Base-by-base conservation (phyloP, 148 eudicot genomes). In the Heliosperma pusillum region DNA sequence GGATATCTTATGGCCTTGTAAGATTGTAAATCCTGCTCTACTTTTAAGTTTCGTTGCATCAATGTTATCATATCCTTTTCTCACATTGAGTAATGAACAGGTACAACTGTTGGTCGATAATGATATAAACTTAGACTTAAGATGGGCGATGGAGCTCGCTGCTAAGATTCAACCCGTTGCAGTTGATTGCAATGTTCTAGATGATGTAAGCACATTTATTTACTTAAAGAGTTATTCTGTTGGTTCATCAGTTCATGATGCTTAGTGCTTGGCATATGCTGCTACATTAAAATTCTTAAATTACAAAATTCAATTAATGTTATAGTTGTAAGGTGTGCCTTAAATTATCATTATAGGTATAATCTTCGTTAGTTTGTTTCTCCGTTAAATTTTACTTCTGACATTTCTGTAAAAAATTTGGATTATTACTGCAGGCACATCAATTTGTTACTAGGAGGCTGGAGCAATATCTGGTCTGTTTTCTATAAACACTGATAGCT, bases 1-100 rank as follows among this genome's bases (percentile, higher is more conserved):
- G 99, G 81, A 89, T 83, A 76, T 89, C 99, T 80, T 95, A 95
- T 80, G 99, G 92, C 81, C 94, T 95, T 74, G 99, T 95, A 88
- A 76, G 97, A 62, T n/a, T 55, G 10, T 22, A 12, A 25, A 64
- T 62, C 66, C 27, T 58, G 15, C 53, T 77, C 47, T 66, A 30
- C 61, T n/a, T 56, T 47, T 69, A 10, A 71, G 57, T 26, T 53
- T 25, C 50, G 17, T 69, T 69, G 26, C 66, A 47, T 60, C 64
- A 30, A 52, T 80, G 9, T 76, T 73, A 77, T 75, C 61, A 56
- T 69, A 30, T 65, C 40, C 64, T 70, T 12, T 72, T 65, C 26
- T 47, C 26, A 22, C 66, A 12, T 47, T 67, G 30, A 22, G 17
- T 56, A 3, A 29, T 62, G 72, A 13, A 71, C 79, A 95, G 99